Evolutionary conservation across 148 eudicot species (phyloP).

Genomic region (Limonium bicolor): DNA sequence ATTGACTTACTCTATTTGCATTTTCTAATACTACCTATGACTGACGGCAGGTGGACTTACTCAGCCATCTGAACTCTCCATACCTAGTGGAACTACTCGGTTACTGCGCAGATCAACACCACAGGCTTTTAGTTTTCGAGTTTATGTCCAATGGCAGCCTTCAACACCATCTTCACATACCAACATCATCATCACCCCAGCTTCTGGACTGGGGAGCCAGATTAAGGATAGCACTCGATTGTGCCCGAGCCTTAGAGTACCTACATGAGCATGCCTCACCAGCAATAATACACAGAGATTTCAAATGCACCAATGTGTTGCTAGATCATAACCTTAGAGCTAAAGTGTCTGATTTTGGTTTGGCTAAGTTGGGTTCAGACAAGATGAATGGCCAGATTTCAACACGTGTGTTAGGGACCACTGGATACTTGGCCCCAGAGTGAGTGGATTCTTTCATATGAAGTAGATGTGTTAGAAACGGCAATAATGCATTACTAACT

Average conservation of each 20-base stretch:
- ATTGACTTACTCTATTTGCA: too few species aligned
- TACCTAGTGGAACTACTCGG: constrained; percentile 68
- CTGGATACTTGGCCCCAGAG: constrained; percentile 95
- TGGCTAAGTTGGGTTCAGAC: constrained; percentile 81
- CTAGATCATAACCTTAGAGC: constrained; percentile 63
- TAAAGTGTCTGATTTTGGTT: constrained; percentile 76
- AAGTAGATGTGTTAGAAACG: too few species aligned
- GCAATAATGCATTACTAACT: too few species aligned
- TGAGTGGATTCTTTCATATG: constrained; percentile 30
- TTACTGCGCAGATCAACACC: constrained; percentile 83
- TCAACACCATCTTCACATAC: constrained; percentile 43
- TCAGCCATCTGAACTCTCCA: constrained; percentile 62
- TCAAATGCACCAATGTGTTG: constrained; percentile 67
- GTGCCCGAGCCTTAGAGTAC: constrained; percentile 81
- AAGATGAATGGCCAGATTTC: constrained; percentile 81
- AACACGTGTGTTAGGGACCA: constrained; percentile 89
- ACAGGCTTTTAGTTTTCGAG: constrained; percentile 70
- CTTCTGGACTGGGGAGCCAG: constrained; percentile 67
- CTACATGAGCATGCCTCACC: constrained; percentile 76
- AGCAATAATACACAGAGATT: constrained; percentile 74
- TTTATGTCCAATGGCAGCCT: constrained; percentile 71
- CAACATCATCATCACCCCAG: constrained; percentile 8
- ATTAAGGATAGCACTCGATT: constrained; percentile 80
- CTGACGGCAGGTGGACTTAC: constrained; percentile 84
- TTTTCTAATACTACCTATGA: too few species aligned